Base-by-base conservation (phyloP, 2,329 filamentous ascomycete species). In the Ceratocystis colombiana region DNA sequence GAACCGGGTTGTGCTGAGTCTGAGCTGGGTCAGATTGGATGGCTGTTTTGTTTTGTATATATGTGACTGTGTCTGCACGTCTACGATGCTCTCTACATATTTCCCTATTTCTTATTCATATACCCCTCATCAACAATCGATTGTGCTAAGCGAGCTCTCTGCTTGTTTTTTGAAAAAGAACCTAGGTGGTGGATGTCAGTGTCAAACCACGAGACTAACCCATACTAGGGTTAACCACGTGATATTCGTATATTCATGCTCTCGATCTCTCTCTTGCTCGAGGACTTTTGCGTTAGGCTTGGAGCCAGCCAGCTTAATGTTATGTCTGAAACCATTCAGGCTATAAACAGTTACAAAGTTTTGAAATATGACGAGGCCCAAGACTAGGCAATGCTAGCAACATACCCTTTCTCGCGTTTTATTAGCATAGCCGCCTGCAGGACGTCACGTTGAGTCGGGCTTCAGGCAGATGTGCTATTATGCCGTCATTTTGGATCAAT, bases 41-140 rank as follows among this genome's bases (percentile, higher is more conserved):
- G 20, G 48, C 8, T 22, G 8, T 20, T 53, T 53, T 53, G 48
- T 53, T 22, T 53, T 53, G 12, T 53, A 53, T 57, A 17, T 57
- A 15, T 57, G 53, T 57, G 53, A 30, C 25, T 55, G 50, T 55
- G 53, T 57, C 20, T 41, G 37, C 37, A 41, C 12, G 37, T 12
- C 37, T 41, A 41, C 12, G 37, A 41, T 41, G 37, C 37, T 25
- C 53, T 33, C 25, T 57, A 57, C 28, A 57, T 57, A 57, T 57
- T 22, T 25, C 25, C 30, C 53, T 55, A 62, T 66, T 15, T 66
- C 50, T 62, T 53, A 20, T 61, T 66, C 48, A 66, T 66, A 66
- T 66, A 66, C 64, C 64, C 64, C 61, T 63, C 62, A 15, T 30
- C 28, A 63, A 63, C 61, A 46, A n/a, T 48, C 20, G 17, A 8